Evolutionary conservation across 208 protist species (phyloP).

Genomic region (Acanthamoeba comandoni): DNA sequence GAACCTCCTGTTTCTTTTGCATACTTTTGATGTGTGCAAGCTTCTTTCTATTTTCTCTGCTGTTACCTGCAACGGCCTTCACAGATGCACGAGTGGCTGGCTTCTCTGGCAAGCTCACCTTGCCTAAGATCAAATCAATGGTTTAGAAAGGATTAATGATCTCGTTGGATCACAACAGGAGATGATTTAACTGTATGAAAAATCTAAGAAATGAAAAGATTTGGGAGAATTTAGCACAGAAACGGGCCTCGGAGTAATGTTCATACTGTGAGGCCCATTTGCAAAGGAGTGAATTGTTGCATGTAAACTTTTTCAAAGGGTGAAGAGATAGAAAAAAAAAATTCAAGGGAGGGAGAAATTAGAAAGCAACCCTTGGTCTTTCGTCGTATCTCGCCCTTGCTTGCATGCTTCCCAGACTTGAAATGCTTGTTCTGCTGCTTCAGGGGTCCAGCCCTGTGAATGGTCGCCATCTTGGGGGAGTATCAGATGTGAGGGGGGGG

Average conservation of each 20-base stretch:
- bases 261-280: slow-evolving; percentile 13
- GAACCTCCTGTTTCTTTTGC: slow-evolving; percentile 74
- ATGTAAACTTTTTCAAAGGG: not conserved
- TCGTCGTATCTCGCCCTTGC: slow-evolving; percentile 63
- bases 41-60: slow-evolving; percentile 71
- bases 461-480: slow-evolving; percentile 12
- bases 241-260: not conserved
- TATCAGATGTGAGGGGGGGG: not conserved
- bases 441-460: slow-evolving; percentile 64
- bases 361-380: slow-evolving; percentile 50
- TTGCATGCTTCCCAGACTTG: slow-evolving; percentile 64
- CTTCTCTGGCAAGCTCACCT: slow-evolving; percentile 43
- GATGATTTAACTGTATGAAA: not conserved
- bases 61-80: slow-evolving; percentile 1
- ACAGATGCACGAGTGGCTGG: not conserved
- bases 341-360: not conserved
- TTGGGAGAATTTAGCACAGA: not conserved
- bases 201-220: not conserved
- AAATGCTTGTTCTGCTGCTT: slow-evolving; percentile 71
- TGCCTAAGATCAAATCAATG: slow-evolving; percentile 18
- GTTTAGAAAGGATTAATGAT: not conserved
- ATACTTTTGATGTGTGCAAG: slow-evolving; percentile 34
- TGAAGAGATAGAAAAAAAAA: not conserved
- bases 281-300: not conserved
- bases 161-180: not conserved